phyloP scores from a whole-genome alignment of 2,329 filamentous ascomycete genomes.

The Myotisia sp. region DNA sequence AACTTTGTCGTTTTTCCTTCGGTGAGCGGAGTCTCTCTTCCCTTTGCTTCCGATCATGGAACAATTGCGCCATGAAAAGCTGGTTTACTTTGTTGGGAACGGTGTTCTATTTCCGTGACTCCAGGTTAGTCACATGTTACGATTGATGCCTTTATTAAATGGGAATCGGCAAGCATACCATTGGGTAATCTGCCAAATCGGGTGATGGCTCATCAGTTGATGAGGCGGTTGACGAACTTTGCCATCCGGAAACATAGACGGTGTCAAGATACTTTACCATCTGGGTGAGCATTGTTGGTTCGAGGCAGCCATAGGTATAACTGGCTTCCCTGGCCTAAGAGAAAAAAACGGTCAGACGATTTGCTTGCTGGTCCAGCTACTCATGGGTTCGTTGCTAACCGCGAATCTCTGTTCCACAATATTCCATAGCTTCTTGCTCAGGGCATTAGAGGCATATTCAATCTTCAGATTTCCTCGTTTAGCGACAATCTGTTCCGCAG shows the following conservation, averaged over 20 bases:
- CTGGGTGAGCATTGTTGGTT: slow-evolving; percentile 96
- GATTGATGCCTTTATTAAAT: not conserved
- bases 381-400: slow-evolving; percentile 36
- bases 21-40: slow-evolving; percentile 76
- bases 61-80: slow-evolving; percentile 94
- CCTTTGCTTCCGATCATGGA: slow-evolving; percentile 98
- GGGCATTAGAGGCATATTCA: slow-evolving; percentile 75
- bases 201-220: slow-evolving; percentile 90
- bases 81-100: slow-evolving; percentile 97
- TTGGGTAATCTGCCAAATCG: slow-evolving; percentile 95
- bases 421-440: slow-evolving; percentile 88
- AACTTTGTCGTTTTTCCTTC: slow-evolving; percentile 54
- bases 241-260: slow-evolving; percentile 97
- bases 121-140: not conserved
- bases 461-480: slow-evolving; percentile 88
- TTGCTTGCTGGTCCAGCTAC: not conserved
- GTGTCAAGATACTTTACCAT: slow-evolving; percentile 99
- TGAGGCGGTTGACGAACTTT: slow-evolving; percentile 91
- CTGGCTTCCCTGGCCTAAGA: slow-evolving; percentile 64
- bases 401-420: slow-evolving; percentile 77
- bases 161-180: slow-evolving; percentile 36
- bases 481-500: slow-evolving; percentile 88
- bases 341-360: slow-evolving; percentile 1
- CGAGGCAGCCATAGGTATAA: slow-evolving; percentile 92
- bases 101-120: slow-evolving; percentile 62